Base-by-base conservation (phyloP, 345 rosid species). In the Noccaea bulbosa region DNA sequence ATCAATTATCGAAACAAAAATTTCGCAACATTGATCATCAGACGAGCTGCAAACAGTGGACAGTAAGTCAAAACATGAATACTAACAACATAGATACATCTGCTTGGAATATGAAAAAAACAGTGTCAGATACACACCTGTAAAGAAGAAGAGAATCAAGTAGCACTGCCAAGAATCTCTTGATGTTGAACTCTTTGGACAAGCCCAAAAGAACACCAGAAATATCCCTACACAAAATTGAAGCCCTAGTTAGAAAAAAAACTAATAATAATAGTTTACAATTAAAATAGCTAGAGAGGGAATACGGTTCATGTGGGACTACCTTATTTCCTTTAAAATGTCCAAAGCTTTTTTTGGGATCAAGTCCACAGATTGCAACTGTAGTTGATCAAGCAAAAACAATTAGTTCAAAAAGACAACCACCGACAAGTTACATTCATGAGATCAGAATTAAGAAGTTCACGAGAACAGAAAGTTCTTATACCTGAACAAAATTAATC, bases 401-500 rank as follows among this genome's bases (percentile, higher is more conserved):
- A 53, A 57, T 78, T 67, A 80, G 77, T 44, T 67, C 22, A 33
- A 11, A 39, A 59, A 50, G 17, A 73, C 12, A 4, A 67, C 14
- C 40, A 74, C 22, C 15, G 50, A 39, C 59, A 44, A 65, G 17
- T 9, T 57, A 17, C 24, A 24, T 51, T 74, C 14, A 3, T 51
- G 40, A 24, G n/a, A 43, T 3, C 2, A 59, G 50, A 73, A 41
- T 41, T 10, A 39, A 56, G 51, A 17, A 44, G 46, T 49, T 30
- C 51, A 48, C 33, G 37, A 58, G 17, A 59, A 48, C 37, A 44
- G 64, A 33, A 54, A 47, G 16, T 35, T 60, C 34, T 62, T 32
- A 46, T 80, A 94, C 99, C 99, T 94, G 96, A 81, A 91, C 86
- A 53, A 91, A 82, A 78, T 81, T 89, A 67, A 94, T 77, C 71